Base-by-base conservation (phyloP, 2,329 filamentous ascomycete species). In the Eurotiales sp. region DNA sequence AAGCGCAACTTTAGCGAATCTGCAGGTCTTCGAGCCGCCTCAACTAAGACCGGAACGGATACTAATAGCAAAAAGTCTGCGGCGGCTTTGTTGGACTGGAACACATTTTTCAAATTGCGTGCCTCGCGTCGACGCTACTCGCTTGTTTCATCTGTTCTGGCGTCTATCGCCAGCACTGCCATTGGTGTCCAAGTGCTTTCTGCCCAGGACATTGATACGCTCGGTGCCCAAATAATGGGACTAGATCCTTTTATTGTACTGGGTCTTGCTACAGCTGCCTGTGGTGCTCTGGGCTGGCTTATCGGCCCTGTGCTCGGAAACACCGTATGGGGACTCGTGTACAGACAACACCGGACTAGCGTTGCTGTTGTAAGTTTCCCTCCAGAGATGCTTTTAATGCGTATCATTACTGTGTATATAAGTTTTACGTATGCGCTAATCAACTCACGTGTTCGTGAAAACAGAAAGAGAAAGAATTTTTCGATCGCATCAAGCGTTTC, bases 381-480 rank as follows among this genome's bases (percentile, higher is more conserved):
- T n/a, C n/a, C n/a, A n/a, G n/a, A n/a, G n/a, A n/a, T n/a, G n/a
- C n/a, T n/a, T n/a, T n/a, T n/a, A n/a, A n/a, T n/a, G n/a, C n/a
- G n/a, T n/a, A n/a, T n/a, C n/a, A n/a, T n/a, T n/a, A n/a, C n/a
- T n/a, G n/a, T n/a, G n/a, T n/a, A n/a, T n/a, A n/a, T n/a, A n/a
- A n/a, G n/a, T n/a, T n/a, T n/a, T n/a, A n/a, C n/a, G n/a, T n/a
- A n/a, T n/a, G n/a, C n/a, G n/a, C n/a, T n/a, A n/a, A n/a, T n/a
- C n/a, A n/a, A n/a, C n/a, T n/a, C n/a, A n/a, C n/a, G n/a, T n/a
- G n/a, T n/a, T n/a, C n/a, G n/a, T n/a, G n/a, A n/a, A n/a, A n/a
- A 52, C 60, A 88, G 80, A 97, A 96, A 81, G 93, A 99, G 74
- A 89, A 85, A 63, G 86, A 92, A 69, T 96, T 99, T 76, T 96